phyloP scores from a whole-genome alignment of 2,329 filamentous ascomycete genomes.

The Colletotrichum tamarilloi region DNA sequence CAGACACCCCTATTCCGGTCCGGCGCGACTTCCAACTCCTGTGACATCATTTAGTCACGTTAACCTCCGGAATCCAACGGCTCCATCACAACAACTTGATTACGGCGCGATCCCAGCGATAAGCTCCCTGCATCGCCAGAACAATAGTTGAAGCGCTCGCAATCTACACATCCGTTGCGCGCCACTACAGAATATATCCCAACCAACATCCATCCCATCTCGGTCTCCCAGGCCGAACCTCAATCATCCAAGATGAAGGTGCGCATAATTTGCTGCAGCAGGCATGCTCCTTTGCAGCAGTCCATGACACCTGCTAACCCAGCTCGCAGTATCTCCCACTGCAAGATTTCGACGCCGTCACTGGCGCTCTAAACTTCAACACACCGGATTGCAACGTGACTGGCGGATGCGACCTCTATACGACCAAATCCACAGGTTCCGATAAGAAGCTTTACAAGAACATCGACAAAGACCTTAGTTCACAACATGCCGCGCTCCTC shows the following conservation, averaged over 20 bases:
- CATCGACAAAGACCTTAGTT: constrained; percentile 91
- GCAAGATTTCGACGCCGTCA: constrained; percentile 90
- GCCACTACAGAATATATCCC: constrained; percentile 15
- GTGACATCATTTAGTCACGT: constrained; percentile 37
- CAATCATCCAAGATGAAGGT: constrained; percentile 37
- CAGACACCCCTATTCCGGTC: constrained; percentile 15
- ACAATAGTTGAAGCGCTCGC: not conserved
- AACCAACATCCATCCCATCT: constrained; percentile 12
- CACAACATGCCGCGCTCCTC: constrained; percentile 88
- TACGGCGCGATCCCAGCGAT: constrained; percentile 31
- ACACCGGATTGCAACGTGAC: constrained; percentile 92
- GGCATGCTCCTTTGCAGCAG: constrained; percentile 21
- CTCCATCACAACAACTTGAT: constrained; percentile 30
- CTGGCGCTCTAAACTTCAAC: constrained; percentile 93
- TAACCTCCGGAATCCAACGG: constrained; percentile 22
- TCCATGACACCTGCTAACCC: constrained; percentile 27
- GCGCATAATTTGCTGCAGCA: constrained; percentile 25
- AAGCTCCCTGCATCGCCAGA: constrained; percentile 17
- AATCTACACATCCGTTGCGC: not conserved
- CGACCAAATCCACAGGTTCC: constrained; percentile 92
- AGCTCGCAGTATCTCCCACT: constrained; percentile 84
- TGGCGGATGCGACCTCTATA: constrained; percentile 96
- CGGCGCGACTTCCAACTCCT: constrained; percentile 30
- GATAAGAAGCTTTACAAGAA: constrained; percentile 98
- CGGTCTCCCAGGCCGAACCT: constrained; percentile 18